Base-by-base conservation (phyloP, 345 rosid genomes). In the Sonneratia caseolaris region DNA sequence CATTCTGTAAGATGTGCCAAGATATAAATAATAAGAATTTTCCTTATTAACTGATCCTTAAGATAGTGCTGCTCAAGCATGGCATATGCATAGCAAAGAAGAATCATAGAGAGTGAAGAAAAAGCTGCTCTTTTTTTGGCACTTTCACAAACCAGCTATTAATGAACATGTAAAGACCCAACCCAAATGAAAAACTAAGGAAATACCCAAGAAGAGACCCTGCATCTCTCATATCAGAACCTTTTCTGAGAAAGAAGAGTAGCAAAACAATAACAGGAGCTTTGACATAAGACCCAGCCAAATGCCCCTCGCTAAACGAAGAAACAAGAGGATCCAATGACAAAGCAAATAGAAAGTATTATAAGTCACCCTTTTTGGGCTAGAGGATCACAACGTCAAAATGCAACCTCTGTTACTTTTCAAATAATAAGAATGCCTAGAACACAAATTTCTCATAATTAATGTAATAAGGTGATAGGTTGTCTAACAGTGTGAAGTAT, bases 1-100 rank as follows among this genome's bases (percentile, higher is more conserved):
- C 68, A 68, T 76, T 80, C 90, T 80, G 84, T 70, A 77, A 53
- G 45, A 51, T 73, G 68, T 62, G 65, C 70, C 72, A 66, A 68
- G 45, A 73, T 36, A 71, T 62, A 70, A 27, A 71, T 69, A 69
- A 16, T 18, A 62, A 0, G 66, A 38, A 62, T 57, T 21, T 57
- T n/a, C 15, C 0, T 47, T 47, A 2, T 57, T 22, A 7, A n/a
- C 7, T 22, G 3, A 57, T 57, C 11, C n/a, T n/a, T n/a, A 57
- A 57, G 64, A 19, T 11, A 19, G 6, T 4, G 4, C 3, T 5
- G 9, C 15, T 22, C 32, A 57, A 57, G 12, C 18, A 40, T 8
- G n/a, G 5, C 1, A 5, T 57, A 57, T 57, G 21, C 11, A 57
- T 22, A 57, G 35, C 22, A 22, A 57, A 57, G 59, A 57, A 18